Conservation (phyloP, 495 filamentous ascomycete genomes). For the Chaetomium cochliodes region DNA sequence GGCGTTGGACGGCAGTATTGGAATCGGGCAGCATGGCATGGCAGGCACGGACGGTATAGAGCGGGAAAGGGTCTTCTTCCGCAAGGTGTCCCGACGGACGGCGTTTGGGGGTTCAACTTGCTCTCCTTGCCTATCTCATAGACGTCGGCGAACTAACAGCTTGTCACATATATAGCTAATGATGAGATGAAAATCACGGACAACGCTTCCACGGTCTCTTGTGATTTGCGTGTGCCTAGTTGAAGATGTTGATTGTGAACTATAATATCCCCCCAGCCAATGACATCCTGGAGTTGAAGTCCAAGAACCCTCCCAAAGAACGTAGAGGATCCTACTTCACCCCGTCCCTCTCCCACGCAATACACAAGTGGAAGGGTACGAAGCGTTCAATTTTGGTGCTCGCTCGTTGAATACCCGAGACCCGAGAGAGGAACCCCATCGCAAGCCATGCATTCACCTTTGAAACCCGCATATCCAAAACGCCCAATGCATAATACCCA, state of each 20-base stretch:
- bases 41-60: conserved; percentile 2
- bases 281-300: too few species aligned
- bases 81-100: background rate
- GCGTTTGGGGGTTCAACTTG: background rate
- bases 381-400: background rate
- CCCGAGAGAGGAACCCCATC: background rate
- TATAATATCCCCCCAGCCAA: too few species aligned
- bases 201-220: too few species aligned
- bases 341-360: too few species aligned
- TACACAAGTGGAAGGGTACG: background rate
- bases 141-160: background rate
- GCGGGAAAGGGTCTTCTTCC: background rate
- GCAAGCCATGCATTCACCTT: background rate
- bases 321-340: too few species aligned
- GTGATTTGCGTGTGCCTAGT: too few species aligned
- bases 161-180: too few species aligned
- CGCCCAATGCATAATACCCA: background rate
- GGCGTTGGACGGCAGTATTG: too few species aligned
- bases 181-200: too few species aligned
- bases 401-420: background rate
- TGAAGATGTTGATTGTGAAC: too few species aligned
- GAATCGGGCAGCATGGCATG: background rate
- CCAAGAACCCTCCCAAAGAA: too few species aligned
- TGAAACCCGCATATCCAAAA: background rate
- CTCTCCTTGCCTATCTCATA: background rate